Percentiles rank a stretch among this genome's conserved stretches.
These are phyloP conservation scores for Cystobasidiaceae sp. DNA, from an alignment of 1,284 basidiomycete species.

Conservation along the genomic window DNA sequence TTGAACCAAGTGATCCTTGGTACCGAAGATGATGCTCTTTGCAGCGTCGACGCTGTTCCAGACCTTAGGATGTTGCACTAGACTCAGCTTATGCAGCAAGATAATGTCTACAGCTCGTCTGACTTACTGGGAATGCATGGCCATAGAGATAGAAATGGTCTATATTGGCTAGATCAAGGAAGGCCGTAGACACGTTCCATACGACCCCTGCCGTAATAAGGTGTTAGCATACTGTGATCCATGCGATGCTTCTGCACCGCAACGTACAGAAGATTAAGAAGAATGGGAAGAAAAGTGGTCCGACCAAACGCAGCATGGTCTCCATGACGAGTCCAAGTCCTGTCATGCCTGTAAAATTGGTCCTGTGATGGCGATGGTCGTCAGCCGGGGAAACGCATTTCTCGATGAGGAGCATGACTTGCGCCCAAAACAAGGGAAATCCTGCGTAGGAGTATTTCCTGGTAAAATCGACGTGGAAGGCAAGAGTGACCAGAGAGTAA, in stretches of 20 bases:
- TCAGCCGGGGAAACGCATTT: conserved; percentile 30
- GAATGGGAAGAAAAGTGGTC: conserved; percentile 45
- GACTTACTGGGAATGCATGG: conserved; percentile 32
- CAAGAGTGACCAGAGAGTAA: conserved; percentile 45
- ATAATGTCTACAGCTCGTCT: conserved; percentile 34
- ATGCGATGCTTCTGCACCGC: neutral
- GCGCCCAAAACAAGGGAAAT: conserved; percentile 31
- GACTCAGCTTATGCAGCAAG: conserved; percentile 42
- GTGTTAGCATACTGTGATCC: neutral
- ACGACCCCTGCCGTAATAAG: conserved; percentile 6
- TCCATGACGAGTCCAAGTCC: conserved; percentile 46
- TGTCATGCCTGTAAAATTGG: conserved; percentile 44
- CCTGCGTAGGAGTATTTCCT: conserved; percentile 40
- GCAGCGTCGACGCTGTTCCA: conserved; percentile 40
- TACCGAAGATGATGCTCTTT: conserved; percentile 44
- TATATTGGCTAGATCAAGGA: conserved; percentile 42
- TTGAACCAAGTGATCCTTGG: conserved; percentile 45
- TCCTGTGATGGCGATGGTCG: conserved; percentile 44
- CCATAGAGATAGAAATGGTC: conserved; percentile 45
- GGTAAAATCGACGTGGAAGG: conserved; percentile 43
- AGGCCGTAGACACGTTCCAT: conserved; percentile 40
- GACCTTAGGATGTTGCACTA: conserved; percentile 1
- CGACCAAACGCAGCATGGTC: conserved; percentile 42
- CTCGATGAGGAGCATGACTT: neutral
- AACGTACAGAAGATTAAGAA: conserved; percentile 44